Conservation (phyloP, 1,139 yeast species). For the Zygosaccharomyces sapae region DNA sequence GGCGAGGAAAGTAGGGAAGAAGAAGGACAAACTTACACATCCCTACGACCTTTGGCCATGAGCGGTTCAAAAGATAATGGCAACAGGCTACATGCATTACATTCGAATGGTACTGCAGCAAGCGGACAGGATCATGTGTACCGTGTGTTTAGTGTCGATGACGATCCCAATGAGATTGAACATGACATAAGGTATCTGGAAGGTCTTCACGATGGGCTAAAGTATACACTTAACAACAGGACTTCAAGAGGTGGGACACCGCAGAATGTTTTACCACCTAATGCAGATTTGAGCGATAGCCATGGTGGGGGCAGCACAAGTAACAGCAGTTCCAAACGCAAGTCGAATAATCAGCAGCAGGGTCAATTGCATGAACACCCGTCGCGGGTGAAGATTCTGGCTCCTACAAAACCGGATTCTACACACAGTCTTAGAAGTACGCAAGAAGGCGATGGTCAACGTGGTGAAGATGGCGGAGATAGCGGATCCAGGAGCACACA, state of each 20-base stretch:
- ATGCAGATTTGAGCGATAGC: constrained; percentile 5
- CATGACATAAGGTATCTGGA: constrained; percentile 61
- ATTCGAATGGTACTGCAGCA: constrained; percentile 14
- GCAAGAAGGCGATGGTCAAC: background rate
- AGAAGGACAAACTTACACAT: background rate
- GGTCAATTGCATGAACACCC: background rate
- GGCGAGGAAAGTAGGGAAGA: background rate
- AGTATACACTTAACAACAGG: constrained; percentile 38
- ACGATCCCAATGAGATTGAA: constrained; percentile 61
- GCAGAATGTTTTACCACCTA: constrained; percentile 7
- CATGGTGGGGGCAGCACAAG: background rate
- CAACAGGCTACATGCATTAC: constrained; percentile 13
- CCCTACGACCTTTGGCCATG: background rate
- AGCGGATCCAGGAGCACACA: background rate
- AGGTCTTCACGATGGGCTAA: constrained; percentile 67
- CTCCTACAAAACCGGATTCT: constrained; percentile 1
- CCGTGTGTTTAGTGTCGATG: constrained; percentile 66
- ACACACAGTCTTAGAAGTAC: background rate
- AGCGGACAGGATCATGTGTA: constrained; percentile 27
- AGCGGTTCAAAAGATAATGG: background rate
- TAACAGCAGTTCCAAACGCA: background rate
- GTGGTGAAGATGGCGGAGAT: background rate
- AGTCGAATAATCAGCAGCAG: background rate
- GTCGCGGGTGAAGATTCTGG: constrained; percentile 3
- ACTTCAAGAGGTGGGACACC: constrained; percentile 11